Evolutionary conservation across 2,329 filamentous ascomycete genomes (phyloP).

Genomic region (Trichoderma semiorbis): DNA sequence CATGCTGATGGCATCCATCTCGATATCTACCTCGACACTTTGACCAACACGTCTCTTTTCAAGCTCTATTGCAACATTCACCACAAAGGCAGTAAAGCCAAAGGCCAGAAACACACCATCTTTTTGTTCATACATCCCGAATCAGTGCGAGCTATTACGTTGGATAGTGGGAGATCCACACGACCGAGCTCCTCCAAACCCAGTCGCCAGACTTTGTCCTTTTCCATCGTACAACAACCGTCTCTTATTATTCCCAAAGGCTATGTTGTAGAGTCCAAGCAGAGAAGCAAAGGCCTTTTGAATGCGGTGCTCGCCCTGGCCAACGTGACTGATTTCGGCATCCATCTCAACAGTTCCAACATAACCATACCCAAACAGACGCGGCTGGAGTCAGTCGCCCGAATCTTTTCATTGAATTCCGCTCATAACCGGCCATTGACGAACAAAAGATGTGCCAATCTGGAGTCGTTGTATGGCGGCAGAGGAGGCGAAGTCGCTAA

Average conservation of each 20-base stretch:
- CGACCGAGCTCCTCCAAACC: neutral
- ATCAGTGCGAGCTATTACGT: neutral
- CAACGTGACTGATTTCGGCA: neutral
- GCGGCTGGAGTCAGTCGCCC: neutral
- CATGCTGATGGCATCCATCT: neutral
- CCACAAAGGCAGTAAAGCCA: neutral
- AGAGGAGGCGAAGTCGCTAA: neutral
- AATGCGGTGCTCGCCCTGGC: neutral
- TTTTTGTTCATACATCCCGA: constrained; percentile 1
- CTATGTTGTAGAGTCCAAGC: neutral
- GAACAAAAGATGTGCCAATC: neutral
- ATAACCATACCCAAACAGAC: neutral
- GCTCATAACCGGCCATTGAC: neutral
- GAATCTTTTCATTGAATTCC: neutral
- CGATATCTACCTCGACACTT: neutral
- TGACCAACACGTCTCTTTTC: neutral
- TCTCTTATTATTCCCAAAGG: neutral
- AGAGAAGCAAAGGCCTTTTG: neutral
- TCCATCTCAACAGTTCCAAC: neutral
- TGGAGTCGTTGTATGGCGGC: neutral
- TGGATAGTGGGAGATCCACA: neutral
- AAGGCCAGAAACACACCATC: neutral
- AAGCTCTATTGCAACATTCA: neutral
- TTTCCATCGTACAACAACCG: neutral
- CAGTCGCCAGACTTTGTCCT: neutral